Evolutionary conservation across 495 filamentous ascomycete genomes (phyloP).

Genomic region (Penicillium arizonense): DNA sequence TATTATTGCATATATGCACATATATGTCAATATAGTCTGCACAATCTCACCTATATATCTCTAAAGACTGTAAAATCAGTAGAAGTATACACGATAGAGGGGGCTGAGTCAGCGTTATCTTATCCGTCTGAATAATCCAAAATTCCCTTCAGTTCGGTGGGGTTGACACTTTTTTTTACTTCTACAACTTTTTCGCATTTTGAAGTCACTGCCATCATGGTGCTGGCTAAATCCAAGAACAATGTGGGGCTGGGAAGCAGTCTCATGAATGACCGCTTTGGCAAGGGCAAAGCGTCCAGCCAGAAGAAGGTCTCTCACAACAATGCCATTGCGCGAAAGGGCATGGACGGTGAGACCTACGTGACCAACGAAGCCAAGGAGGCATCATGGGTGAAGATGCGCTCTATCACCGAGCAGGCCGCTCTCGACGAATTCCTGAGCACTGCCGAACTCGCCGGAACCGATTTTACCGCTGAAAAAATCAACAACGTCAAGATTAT

Average conservation of each 20-base stretch:
- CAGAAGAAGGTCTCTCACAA: slow-evolving; percentile 68
- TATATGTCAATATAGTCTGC: background rate
- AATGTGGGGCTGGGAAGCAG: slow-evolving; percentile 86
- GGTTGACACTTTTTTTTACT: slow-evolving; percentile 19
- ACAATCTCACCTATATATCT: background rate
- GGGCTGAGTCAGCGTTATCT: slow-evolving; percentile 32
- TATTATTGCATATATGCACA: background rate
- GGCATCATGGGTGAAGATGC: slow-evolving; percentile 74
- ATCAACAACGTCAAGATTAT: slow-evolving; percentile 99
- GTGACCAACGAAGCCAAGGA: slow-evolving; percentile 48
- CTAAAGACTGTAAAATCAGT: background rate
- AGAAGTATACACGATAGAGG: slow-evolving; percentile 1
- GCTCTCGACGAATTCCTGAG: slow-evolving; percentile 84
- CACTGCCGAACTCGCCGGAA: slow-evolving; percentile 92
- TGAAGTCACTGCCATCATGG: slow-evolving; percentile 60
- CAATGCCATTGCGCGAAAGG: slow-evolving; percentile 44
- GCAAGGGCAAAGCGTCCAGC: slow-evolving; percentile 78
- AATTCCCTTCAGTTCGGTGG: slow-evolving; percentile 32
- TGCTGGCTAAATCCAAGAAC: slow-evolving; percentile 92
- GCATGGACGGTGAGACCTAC: slow-evolving; percentile 45
- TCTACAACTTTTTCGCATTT: slow-evolving; percentile 12
- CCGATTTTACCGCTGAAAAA: slow-evolving; percentile 98
- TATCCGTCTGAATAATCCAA: slow-evolving; percentile 35
- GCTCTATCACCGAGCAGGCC: slow-evolving; percentile 94
- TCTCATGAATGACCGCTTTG: slow-evolving; percentile 92